phyloP scores from a whole-genome alignment of 1,139 yeast species.

The Suhomyces anneliseae region DNA sequence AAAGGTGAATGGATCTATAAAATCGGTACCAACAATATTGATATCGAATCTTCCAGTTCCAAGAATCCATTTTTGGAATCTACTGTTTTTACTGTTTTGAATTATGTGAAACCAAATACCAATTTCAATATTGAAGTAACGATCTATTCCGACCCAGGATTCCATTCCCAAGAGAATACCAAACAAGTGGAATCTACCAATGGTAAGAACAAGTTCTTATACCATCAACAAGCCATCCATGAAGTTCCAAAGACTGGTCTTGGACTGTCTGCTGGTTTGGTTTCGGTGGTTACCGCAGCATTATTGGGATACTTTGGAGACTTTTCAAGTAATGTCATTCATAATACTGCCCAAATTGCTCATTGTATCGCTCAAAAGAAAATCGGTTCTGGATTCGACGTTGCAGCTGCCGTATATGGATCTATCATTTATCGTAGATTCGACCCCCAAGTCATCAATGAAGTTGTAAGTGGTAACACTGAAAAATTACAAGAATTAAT shows the following conservation, averaged over 20 bases:
- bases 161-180: conserved; percentile 72
- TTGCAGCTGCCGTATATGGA: conserved; percentile 93
- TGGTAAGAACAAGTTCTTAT: conserved; percentile 49
- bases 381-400: conserved; percentile 95
- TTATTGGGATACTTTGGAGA: conserved; percentile 49
- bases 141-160: conserved; percentile 83
- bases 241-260: conserved; percentile 90
- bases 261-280: conserved; percentile 95
- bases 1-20: conserved; percentile 68
- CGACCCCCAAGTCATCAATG: conserved; percentile 50
- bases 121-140: conserved; percentile 47
- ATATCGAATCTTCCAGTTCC: not conserved
- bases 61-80: conserved; percentile 77
- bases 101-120: conserved; percentile 44
- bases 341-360: conserved; percentile 82
- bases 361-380: conserved; percentile 95
- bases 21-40: conserved; percentile 15
- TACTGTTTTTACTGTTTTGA: conserved; percentile 54
- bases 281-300: conserved; percentile 76
- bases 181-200: conserved; percentile 28
- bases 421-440: conserved; percentile 81
- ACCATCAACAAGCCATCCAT: conserved; percentile 59
- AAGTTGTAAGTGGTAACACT: conserved; percentile 1
- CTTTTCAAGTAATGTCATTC: conserved; percentile 41
- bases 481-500: conserved; percentile 37